These are phyloP conservation scores for Pilaira anomala DNA, from an alignment of 192 early-diverging fungal species.

Conservation along the genomic window DNA sequence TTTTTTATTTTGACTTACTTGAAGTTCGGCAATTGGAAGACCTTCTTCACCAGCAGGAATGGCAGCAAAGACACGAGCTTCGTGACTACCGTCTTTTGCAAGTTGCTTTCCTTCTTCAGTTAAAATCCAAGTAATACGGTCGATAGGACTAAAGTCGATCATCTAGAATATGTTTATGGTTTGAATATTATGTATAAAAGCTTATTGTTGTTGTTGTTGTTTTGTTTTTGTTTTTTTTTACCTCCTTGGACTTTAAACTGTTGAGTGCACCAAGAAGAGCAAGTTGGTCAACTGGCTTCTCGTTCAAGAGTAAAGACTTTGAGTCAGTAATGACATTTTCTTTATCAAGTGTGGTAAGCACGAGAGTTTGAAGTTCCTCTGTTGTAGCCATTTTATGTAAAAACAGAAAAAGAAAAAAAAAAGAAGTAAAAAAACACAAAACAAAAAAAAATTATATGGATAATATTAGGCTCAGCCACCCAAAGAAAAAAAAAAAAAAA, in stretches of 20 bases:
- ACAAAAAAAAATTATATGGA: too few relatives aligned
- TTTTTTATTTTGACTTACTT: slow-evolving; percentile 42
- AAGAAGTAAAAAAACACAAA: too few relatives aligned
- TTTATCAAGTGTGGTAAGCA: slow-evolving; percentile 69
- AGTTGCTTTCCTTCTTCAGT: slow-evolving; percentile 88
- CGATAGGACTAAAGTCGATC: slow-evolving; percentile 75
- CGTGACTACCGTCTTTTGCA: slow-evolving; percentile 85
- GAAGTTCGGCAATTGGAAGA: slow-evolving; percentile 81
- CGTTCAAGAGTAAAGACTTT: slow-evolving; percentile 55
- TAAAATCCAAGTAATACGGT: slow-evolving; percentile 76
- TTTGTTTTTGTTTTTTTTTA: slow-evolving; percentile 38
- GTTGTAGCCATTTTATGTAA: slow-evolving; percentile 14
- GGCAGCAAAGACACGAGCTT: slow-evolving; percentile 87
- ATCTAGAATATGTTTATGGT: slow-evolving; percentile 50
- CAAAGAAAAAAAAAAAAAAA: too few relatives aligned
- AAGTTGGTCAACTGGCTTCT: slow-evolving; percentile 60
- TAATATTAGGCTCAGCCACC: too few relatives aligned
- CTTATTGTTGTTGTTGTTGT: too few relatives aligned
- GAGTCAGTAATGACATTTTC: slow-evolving; percentile 70
- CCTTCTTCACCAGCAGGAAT: slow-evolving; percentile 79
- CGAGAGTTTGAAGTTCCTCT: slow-evolving; percentile 48
- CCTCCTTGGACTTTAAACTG: slow-evolving; percentile 80
- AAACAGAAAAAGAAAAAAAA: not conserved
- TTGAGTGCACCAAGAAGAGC: slow-evolving; percentile 81
- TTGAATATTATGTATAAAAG: not conserved